Evolutionary conservation across 164 flowering plant genomes (phyloP), one percentile per base, ranked within the genome.

Genomic region (Annona cherimola): DNA sequence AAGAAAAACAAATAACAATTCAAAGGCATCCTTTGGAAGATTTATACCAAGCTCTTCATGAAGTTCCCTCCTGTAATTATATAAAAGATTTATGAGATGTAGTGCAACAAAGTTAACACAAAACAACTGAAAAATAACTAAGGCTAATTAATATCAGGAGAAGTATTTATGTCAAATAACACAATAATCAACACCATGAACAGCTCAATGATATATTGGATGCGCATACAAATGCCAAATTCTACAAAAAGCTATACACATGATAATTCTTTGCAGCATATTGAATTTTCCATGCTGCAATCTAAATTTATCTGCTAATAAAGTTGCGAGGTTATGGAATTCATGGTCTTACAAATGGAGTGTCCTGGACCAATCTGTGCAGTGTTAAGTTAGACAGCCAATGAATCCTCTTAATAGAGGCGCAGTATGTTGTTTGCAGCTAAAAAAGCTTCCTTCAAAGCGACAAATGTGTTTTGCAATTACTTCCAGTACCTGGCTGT

Each of bases 21-120:
- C 98, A 79, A 94, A 94, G 26, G 98, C 98, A 87, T 94, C 94
- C 77, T 84, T 79, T 41, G 96, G 97, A 65, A 94, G 94, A 70
- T 41, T 75, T 54, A 94, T 68, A 60, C 98, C 98, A 39, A 94
- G 87, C 83, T 94, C 98, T 79, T 94, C 97, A 39, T 88, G 82
- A 82, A 94, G 96, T 83, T 94, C 97, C 83, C 96, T 88, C 91
- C 98, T 94, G 84, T 14, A 81, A 77, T 60, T 66, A 76, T 14
- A 61, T 9, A 0, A 19, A 61, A 61, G 39, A 18, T 61, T 18
- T 26, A 4, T 7, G 11, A 18, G 26, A 61, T 19, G 19, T 18
- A 14, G 20, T 6, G 26, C 26, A n/a, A 3, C 39, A 19, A 7
- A 61, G 26, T 3, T 19, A 61, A 19, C n/a, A 57, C 11, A 26